Conservation (phyloP, 2,329 filamentous ascomycete genomes). For the Hymenoscyphus linearis region DNA sequence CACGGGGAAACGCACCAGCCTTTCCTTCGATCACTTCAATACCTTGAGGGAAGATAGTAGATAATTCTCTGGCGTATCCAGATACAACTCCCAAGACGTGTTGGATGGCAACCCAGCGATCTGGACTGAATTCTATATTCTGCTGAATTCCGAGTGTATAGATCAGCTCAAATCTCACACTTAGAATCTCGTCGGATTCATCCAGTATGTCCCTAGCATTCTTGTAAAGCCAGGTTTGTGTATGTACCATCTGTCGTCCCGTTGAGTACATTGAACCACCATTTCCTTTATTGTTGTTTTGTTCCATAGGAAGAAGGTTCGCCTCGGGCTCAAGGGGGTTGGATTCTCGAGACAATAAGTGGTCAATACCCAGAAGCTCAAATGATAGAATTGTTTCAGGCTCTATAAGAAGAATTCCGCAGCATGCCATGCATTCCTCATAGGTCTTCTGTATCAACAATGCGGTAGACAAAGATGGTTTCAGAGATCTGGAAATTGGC, state of each 20-base stretch:
- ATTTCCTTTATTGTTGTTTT: not conserved
- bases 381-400: slow-evolving; percentile 62
- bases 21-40: slow-evolving; percentile 38
- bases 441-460: not conserved
- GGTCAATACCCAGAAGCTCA: slow-evolving; percentile 46
- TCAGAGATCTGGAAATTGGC: not conserved
- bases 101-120: slow-evolving; percentile 53
- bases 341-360: slow-evolving; percentile 41
- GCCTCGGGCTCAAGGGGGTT: slow-evolving; percentile 17
- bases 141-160: slow-evolving; percentile 55
- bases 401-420: slow-evolving; percentile 55
- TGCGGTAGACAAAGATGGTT: not conserved
- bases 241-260: slow-evolving; percentile 14
- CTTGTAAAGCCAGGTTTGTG: slow-evolving; percentile 41
- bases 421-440: slow-evolving; percentile 44
- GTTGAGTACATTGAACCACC: not conserved
- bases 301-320: not conserved
- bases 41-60: slow-evolving; percentile 23
- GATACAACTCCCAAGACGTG: slow-evolving; percentile 43
- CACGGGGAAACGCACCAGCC: slow-evolving; percentile 42
- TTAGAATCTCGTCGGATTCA: slow-evolving; percentile 61
- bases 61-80: not conserved
- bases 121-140: slow-evolving; percentile 45
- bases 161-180: slow-evolving; percentile 54
- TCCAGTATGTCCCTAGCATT: slow-evolving; percentile 53